Percentiles rank a stretch among this genome's conserved stretches.
These are phyloP conservation scores for Leccinum imitatum DNA, from an alignment of 768 basidiomycete genomes.

Conservation along the genomic window DNA sequence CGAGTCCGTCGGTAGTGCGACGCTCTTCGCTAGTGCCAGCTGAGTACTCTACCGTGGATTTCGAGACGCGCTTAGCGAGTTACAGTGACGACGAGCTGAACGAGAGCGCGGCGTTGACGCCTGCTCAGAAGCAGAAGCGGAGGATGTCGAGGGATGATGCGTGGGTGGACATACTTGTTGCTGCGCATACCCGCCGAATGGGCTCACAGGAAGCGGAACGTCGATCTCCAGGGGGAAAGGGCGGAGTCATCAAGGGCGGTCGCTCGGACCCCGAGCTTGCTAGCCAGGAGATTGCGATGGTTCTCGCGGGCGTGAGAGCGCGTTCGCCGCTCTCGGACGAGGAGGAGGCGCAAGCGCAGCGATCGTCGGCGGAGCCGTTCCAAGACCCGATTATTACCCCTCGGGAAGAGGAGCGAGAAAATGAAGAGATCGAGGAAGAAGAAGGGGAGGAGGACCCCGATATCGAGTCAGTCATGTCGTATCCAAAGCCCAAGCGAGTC, in stretches of 20 bases:
- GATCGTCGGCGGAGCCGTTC: constrained; percentile 16
- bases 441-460: constrained; percentile 44
- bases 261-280: constrained; percentile 67
- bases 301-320: constrained; percentile 54
- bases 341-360: constrained; percentile 34
- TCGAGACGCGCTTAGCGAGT: constrained; percentile 76
- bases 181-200: constrained; percentile 50
- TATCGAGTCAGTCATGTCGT: constrained; percentile 41
- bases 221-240: constrained; percentile 25
- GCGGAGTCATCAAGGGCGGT: constrained; percentile 30
- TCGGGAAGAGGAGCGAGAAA: constrained; percentile 10
- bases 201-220: constrained; percentile 54
- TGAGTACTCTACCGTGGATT: constrained; percentile 81
- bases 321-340: constrained; percentile 41
- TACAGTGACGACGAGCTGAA: constrained; percentile 49
- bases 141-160: constrained; percentile 63
- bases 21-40: constrained; percentile 58
- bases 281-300: constrained; percentile 71
- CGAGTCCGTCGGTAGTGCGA: constrained; percentile 51
- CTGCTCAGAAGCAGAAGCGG: constrained; percentile 42
- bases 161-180: constrained; percentile 86
- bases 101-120: constrained; percentile 40
- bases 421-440: constrained; percentile 30
- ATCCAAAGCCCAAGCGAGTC: constrained; percentile 39
- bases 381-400: background rate